A percentile compares a stretch with the other conserved stretches of the same genome.
These are phyloP conservation scores for Aureobasidium sp. DNA, from an alignment of 2,329 filamentous ascomycete genomes.

Conservation along the genomic window DNA sequence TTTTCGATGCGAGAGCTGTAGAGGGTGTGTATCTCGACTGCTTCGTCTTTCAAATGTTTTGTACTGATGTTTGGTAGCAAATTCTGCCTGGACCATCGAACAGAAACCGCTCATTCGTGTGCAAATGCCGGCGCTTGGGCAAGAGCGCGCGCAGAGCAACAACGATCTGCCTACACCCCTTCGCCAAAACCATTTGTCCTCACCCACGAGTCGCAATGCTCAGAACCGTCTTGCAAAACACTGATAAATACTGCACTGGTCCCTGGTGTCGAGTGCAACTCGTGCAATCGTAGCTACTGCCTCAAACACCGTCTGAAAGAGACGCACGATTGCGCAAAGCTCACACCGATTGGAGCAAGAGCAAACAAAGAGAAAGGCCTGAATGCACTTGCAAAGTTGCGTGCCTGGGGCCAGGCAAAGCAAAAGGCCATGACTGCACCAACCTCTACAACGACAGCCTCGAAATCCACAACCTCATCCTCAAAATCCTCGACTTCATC, in stretches of 20 bases:
- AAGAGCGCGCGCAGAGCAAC: constrained; percentile 36
- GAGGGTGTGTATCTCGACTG: constrained; percentile 35
- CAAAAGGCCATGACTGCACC: constrained; percentile 22
- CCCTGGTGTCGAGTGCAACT: constrained; percentile 63
- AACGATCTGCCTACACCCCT: constrained; percentile 26
- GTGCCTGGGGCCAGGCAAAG: constrained; percentile 73
- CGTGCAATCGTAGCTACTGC: constrained; percentile 68
- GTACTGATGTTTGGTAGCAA: constrained; percentile 21
- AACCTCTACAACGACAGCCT: not conserved
- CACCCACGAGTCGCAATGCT: constrained; percentile 62
- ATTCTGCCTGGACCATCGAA: constrained; percentile 90
- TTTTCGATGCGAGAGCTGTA: constrained; percentile 87
- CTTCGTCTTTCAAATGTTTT: not conserved
- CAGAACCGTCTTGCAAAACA: constrained; percentile 59
- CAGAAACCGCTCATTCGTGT: constrained; percentile 72
- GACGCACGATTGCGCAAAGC: constrained; percentile 77
- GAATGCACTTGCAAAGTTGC: constrained; percentile 68
- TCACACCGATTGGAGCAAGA: constrained; percentile 54
- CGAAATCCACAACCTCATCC: not conserved
- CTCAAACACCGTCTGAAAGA: constrained; percentile 68
- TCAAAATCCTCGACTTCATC: constrained; percentile 42
- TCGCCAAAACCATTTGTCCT: constrained; percentile 49
- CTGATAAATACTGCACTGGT: constrained; percentile 61
- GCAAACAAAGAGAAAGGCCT: constrained; percentile 57
- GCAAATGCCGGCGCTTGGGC: constrained; percentile 56